phyloP scores from a whole-genome alignment of 305 asterid species.

The Euphrasia arctica region DNA sequence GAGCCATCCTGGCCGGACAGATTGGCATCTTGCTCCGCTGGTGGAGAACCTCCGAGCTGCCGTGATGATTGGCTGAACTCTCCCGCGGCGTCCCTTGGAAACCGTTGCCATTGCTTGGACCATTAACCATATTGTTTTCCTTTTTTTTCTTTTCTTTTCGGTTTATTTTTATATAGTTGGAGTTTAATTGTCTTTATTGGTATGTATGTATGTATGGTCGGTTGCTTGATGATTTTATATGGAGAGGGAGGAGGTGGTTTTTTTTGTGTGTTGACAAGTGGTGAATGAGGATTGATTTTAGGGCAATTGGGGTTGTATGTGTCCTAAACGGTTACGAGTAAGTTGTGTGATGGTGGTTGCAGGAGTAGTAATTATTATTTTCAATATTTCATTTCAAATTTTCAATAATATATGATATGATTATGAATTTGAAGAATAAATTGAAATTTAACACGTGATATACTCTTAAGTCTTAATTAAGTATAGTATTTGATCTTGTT shows the following conservation, averaged over 20 bases:
- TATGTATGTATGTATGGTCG: neutral
- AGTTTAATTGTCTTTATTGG: neutral
- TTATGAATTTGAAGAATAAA: no score
- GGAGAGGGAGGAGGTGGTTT: neutral
- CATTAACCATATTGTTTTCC: neutral
- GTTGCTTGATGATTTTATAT: constrained; percentile 4
- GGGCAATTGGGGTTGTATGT: neutral
- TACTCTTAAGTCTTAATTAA: no score
- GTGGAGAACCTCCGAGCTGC: constrained; percentile 55
- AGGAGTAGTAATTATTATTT: neutral
- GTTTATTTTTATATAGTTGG: no score
- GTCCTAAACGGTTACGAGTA: neutral
- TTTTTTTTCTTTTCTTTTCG: no score
- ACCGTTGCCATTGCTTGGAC: constrained; percentile 20
- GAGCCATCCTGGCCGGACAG: constrained; percentile 42
- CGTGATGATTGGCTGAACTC: constrained; percentile 37
- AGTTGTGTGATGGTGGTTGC: neutral
- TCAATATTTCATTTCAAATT: neutral
- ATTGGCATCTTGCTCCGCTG: constrained; percentile 46
- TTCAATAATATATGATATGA: no score
- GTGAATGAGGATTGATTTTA: constrained; percentile 20
- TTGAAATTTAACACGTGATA: no score
- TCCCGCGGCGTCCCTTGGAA: constrained; percentile 49
- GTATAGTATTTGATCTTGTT: no score
- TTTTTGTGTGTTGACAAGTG: constrained; percentile 26